Base-by-base conservation (phyloP, 768 basidiomycete species). In the Amanita exitialis region DNA sequence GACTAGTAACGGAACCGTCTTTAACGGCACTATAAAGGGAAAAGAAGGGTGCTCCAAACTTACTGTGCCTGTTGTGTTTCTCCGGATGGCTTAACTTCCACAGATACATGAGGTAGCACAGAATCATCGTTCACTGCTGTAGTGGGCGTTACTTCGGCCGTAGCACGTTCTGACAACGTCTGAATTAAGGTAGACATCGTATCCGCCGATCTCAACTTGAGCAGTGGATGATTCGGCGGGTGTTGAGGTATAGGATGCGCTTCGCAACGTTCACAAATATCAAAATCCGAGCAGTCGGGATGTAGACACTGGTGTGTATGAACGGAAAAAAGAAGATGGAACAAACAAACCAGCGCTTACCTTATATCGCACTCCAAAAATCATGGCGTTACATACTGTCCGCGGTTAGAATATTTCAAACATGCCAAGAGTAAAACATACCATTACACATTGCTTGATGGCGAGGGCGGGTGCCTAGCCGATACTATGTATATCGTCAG, bases 261-360 rank as follows among this genome's bases (percentile, higher is more conserved):
- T 66, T 92, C 90, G 65, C 91, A 94, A 47, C 64, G 64, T 52
- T 74, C 70, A 66, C 90, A 94, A 15, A 93, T 72, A 59, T 94
- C 91, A 57, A 81, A 91, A 63, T 92, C 86, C 0, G 76, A 73
- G 66, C 91, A 94, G 3, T 69, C 66, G 12, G 79, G 72, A 60
- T 90, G 81, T 78, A 89, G 82, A 66, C 91, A 94, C 84, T 87
- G 55, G 7, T 54, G 47, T 38, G 25, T 37, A 48, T 44, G 36
- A 55, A 51, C 35, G 28, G 34, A 37, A 27, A 8, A 2, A n/a
- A 30, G 12, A 36, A 30, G 46, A 60, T n/a, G 53, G 51, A 51
- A 1, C n/a, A 15, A 15, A 25, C 15, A 23, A 58, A 35, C 34
- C n/a, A 32, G 21, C 9, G 9, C 65, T 50, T 38, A 83, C 85